phyloP scores from a whole-genome alignment of 306 rosid genomes.

The Medicago arabica region DNA sequence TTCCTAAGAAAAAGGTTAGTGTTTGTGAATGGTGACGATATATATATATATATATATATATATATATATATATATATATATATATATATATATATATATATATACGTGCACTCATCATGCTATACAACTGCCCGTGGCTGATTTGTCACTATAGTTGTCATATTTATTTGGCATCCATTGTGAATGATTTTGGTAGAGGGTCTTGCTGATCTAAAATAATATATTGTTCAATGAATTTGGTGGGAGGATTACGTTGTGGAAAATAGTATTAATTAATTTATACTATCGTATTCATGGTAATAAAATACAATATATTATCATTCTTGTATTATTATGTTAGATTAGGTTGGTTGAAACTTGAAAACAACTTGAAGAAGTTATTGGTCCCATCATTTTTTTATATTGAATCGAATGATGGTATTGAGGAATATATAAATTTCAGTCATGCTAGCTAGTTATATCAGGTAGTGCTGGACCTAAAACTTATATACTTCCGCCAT shows the following conservation, averaged over 20 bases:
- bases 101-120: constrained; percentile 37
- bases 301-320: constrained; percentile 13
- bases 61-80: constrained; percentile 35
- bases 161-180: constrained; percentile 49
- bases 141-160: constrained; percentile 39
- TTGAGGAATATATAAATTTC: too few relatives aligned
- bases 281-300: constrained; percentile 33
- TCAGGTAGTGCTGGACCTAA: too few relatives aligned
- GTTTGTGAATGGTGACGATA: constrained; percentile 47
- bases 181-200: constrained; percentile 43
- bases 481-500: too few relatives aligned
- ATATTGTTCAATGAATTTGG: constrained; percentile 41
- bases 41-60: constrained; percentile 24
- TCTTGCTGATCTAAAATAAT: constrained; percentile 22
- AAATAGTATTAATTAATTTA: constrained; percentile 21
- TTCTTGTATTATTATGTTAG: constrained; percentile 35
- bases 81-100: constrained; percentile 26
- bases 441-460: too few relatives aligned
- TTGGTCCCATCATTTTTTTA: neutral
- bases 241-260: constrained; percentile 37
- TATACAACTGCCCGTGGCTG: constrained; percentile 42
- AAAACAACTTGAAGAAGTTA: constrained; percentile 19
- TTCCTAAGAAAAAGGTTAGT: constrained; percentile 33
- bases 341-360: constrained; percentile 28
- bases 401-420: neutral